Conservation (phyloP, 2,329 filamentous ascomycete species). For the Fusarium sp. region DNA sequence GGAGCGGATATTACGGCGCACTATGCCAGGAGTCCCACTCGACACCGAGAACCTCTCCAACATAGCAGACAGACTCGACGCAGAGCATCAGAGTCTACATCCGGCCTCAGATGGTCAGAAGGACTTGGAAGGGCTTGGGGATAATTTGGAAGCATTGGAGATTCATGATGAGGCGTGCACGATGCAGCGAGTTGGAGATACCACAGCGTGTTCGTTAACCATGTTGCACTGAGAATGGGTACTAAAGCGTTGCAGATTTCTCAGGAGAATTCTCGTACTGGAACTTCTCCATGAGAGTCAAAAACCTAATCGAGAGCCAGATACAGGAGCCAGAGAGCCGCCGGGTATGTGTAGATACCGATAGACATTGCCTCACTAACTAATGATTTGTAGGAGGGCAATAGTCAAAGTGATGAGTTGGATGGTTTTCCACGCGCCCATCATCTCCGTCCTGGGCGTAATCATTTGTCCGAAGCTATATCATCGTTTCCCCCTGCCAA, state of each 20-base stretch:
- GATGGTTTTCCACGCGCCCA: background rate
- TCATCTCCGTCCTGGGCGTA: background rate
- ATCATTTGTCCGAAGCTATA: background rate
- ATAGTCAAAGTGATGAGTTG: background rate
- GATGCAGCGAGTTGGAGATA: background rate
- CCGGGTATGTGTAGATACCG: no score
- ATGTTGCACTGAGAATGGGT: background rate
- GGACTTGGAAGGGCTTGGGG: background rate
- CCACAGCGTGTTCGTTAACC: background rate
- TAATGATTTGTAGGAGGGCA: background rate
- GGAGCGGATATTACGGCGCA: background rate
- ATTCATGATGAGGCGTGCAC: background rate
- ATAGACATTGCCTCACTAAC: no score
- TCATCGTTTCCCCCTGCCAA: background rate
- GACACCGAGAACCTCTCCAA: background rate
- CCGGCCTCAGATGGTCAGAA: background rate
- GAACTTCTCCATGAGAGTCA: conserved; percentile 3
- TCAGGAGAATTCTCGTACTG: background rate
- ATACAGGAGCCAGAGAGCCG: background rate
- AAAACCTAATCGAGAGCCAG: background rate
- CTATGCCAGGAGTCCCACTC: background rate
- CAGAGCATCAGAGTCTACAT: background rate
- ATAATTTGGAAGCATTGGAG: background rate
- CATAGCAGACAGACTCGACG: background rate
- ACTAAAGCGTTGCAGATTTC: background rate